Evolutionary conservation across 2,329 filamentous ascomycete genomes (phyloP), one percentile per base, ranked within the genome.

Genomic region (Chaetomiaceae sp.): DNA sequence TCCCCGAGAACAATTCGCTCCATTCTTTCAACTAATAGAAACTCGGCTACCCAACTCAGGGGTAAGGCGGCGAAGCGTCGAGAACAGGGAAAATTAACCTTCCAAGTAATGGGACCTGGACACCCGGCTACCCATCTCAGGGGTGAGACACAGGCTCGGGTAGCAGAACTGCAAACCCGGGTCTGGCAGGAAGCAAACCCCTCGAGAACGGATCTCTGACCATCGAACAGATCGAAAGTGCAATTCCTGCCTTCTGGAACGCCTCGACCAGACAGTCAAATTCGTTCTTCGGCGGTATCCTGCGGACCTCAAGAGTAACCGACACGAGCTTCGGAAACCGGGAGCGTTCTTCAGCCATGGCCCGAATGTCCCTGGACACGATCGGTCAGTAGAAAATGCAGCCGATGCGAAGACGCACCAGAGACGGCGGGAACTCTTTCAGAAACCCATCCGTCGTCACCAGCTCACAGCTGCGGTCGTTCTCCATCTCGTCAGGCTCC

Each of bases 321-420:
- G 46, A 31, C 46, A 25, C 7, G 12, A 48, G 46, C 17, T 40
- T 39, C 37, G 46, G 45, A 33, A 40, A 40, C 11, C 46, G 36
- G 46, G 36, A n/a, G 7, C 36, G 17, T 11, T 48, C 36, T 33
- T 33, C 11, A 12, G 46, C 46, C 9, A 48, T 39, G 9, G 37
- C 46, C 36, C 40, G 25, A 17, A 48, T 39, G 9, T 48, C 46
- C 22, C 45, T 20, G 6, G 33, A 48, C 36, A 40, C 25, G 36
- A 40, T 40, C 23, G 46, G 46, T 36, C 46, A 48, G 36, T 48
- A 17, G 37, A 48, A 40, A 22, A 48, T 48, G 20, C 46, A 48
- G 6, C 46, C 46, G 12, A 48, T 17, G 19, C 46, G 46, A 39
- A 48, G 25, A 33, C 25, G 46, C 37, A 39, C 11, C 19, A 48